Evolutionary conservation across 2,329 filamentous ascomycete species (phyloP).

Genomic region (Cladosporium sp.): DNA sequence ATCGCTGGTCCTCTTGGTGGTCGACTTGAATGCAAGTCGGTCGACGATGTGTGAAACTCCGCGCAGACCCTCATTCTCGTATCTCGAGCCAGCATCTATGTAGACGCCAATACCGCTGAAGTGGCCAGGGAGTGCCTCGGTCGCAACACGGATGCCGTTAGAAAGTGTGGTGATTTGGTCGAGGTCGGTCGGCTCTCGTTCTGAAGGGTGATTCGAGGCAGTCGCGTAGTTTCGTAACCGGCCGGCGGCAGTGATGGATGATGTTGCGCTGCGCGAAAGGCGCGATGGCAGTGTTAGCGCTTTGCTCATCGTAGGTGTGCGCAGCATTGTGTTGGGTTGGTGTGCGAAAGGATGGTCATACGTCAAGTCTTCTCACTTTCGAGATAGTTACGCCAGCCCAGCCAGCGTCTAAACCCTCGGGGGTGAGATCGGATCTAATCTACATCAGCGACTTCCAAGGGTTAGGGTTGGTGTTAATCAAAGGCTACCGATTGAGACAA

Average conservation of each 20-base stretch:
- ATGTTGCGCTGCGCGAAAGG: constrained; percentile 19
- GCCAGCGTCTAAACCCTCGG: no score
- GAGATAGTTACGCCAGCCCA: no score
- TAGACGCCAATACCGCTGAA: constrained; percentile 96
- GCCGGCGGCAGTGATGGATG: constrained; percentile 11
- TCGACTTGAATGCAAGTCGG: constrained; percentile 88
- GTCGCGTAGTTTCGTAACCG: constrained; percentile 26
- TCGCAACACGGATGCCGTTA: constrained; percentile 91
- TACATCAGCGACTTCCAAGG: no score
- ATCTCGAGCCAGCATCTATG: constrained; percentile 89
- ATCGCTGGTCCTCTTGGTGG: constrained; percentile 65
- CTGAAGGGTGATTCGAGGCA: constrained; percentile 16
- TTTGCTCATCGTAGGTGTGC: constrained; percentile 25
- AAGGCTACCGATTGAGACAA: no score
- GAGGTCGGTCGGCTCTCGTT: constrained; percentile 75
- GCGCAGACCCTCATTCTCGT: constrained; percentile 77
- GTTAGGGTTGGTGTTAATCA: no score
- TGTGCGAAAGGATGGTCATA: neutral
- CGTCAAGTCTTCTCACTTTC: neutral
- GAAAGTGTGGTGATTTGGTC: constrained; percentile 82
- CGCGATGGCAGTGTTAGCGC: constrained; percentile 27
- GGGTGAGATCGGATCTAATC: no score
- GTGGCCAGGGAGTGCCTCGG: constrained; percentile 87
- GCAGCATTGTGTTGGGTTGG: neutral
- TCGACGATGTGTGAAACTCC: constrained; percentile 97